Percentiles rank a stretch among this genome's conserved stretches.
These are phyloP conservation scores for Saccharomyces kudriavzevii DNA, from an alignment of 805 yeast species.

Conservation along the genomic window DNA sequence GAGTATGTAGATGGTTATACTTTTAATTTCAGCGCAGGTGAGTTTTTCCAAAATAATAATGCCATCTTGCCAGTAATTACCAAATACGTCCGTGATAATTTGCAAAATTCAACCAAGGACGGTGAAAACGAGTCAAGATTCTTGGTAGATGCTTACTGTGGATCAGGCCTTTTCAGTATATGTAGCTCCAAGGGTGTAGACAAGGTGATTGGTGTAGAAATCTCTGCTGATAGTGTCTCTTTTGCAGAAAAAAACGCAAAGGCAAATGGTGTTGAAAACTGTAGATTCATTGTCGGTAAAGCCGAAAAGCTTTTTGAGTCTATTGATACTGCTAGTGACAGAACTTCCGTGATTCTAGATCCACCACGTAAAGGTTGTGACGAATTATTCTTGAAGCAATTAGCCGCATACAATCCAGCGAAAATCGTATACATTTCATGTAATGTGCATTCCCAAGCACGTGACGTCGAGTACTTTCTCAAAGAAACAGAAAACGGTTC, in stretches of 20 bases:
- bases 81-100: slow-evolving; percentile 65
- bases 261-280: slow-evolving; percentile 65
- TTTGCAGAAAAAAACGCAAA: slow-evolving; percentile 80
- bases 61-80: slow-evolving; percentile 82
- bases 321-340: slow-evolving; percentile 62
- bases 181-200: slow-evolving; percentile 78
- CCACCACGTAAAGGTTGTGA: slow-evolving; percentile 98
- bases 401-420: slow-evolving; percentile 75
- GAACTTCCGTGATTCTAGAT: slow-evolving; percentile 86
- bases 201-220: slow-evolving; percentile 86
- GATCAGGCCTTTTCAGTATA: slow-evolving; percentile 87
- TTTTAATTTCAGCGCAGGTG: slow-evolving; percentile 88
- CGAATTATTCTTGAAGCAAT: slow-evolving; percentile 73
- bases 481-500: slow-evolving; percentile 54
- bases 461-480: slow-evolving; percentile 81
- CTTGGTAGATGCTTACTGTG: slow-evolving; percentile 92
- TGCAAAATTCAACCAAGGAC: slow-evolving; percentile 39
- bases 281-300: slow-evolving; percentile 81
- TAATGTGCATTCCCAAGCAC: slow-evolving; percentile 95
- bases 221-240: slow-evolving; percentile 80
- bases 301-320: slow-evolving; percentile 83
- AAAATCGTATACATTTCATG: slow-evolving; percentile 91
- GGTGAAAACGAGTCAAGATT: slow-evolving; percentile 46
- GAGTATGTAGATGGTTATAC: slow-evolving; percentile 68
- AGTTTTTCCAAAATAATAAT: slow-evolving; percentile 93